Conservation (phyloP, 768 basidiomycete genomes). For the Leccinum imitatum region DNA sequence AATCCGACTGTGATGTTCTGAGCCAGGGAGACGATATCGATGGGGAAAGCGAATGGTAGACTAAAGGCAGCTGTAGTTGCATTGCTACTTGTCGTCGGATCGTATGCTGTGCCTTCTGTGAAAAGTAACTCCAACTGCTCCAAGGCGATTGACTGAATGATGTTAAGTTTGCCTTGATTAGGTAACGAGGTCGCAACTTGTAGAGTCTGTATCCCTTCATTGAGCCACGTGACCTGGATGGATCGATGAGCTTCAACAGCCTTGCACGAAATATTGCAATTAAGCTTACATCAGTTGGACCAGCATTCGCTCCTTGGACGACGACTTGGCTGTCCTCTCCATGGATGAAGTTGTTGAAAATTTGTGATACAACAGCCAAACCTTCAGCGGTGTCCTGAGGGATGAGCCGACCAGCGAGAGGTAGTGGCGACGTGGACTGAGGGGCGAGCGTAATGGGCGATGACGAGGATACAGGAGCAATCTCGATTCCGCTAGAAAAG, state of each 20-base stretch:
- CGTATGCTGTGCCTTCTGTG: conserved; percentile 54
- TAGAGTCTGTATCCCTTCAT: conserved; percentile 66
- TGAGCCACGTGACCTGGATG: conserved; percentile 65
- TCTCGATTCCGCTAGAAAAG: conserved; percentile 48
- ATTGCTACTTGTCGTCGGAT: conserved; percentile 56
- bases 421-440: conserved; percentile 47
- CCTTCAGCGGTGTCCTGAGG: conserved; percentile 55
- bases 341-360: conserved; percentile 74
- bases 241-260: conserved; percentile 1
- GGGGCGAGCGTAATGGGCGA: conserved; percentile 55
- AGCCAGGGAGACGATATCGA: conserved; percentile 58
- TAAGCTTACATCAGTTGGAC: conserved; percentile 50
- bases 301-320: conserved; percentile 60
- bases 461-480: conserved; percentile 56
- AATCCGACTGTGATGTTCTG: conserved; percentile 57
- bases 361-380: conserved; percentile 54
- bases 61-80: conserved; percentile 63
- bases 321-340: conserved; percentile 59
- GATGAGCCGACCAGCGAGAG: conserved; percentile 61
- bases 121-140: conserved; percentile 61
- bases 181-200: conserved; percentile 59
- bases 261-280: not conserved
- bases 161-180: conserved; percentile 55
- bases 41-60: conserved; percentile 67
- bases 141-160: conserved; percentile 65